Base-by-base conservation (phyloP, 1,139 yeast genomes). In the Hansenula sp. region DNA sequence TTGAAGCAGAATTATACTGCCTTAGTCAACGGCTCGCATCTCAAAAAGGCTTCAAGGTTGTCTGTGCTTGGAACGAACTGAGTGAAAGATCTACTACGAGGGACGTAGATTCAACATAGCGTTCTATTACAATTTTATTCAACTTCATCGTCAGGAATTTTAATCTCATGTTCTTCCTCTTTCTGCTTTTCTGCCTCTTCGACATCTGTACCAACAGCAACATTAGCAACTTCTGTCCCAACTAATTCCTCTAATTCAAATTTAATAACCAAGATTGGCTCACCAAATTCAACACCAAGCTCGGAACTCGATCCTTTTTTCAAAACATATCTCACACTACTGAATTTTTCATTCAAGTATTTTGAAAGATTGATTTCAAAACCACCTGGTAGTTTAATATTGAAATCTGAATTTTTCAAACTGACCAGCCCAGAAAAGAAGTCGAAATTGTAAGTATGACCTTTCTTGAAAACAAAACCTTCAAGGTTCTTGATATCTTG, bases 401-500 rank as follows among this genome's bases (percentile, higher is more conserved):
- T 64, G 44, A 71, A 64, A 10, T 60, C 55, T 33, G 61, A 53
- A 34, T 60, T 59, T 42, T 68, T 60, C 50, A 73, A 54, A 22
- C 69, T 68, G 17, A 73, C 48, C 40, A 68, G 62, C 3, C 71
- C 69, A 5, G 73, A 71, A 45, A 58, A 61, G 48, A 73, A 73
- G 40, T 70, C 75, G 48, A 72, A 67, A 17, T 54, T 51, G 42
- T 69, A 71, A 19, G 53, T 54, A 21, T 50, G 40, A 19, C 59
- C 65, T 17, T 59, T 49, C 18, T 47, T 28, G 44, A 70, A 68
- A 4, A 40, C 44, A 39, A 61, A 66, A n/a, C 44, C 37, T 31
- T 52, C 35, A 24, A 71, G 58, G 39, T 61, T 47, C 2, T 45
- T 48, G 28, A 50, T 43, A 18, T 51, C 45, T 38, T 64, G 54